These are phyloP conservation scores for Candida maris DNA, from an alignment of 805 yeast genomes.

Conservation along the genomic window DNA sequence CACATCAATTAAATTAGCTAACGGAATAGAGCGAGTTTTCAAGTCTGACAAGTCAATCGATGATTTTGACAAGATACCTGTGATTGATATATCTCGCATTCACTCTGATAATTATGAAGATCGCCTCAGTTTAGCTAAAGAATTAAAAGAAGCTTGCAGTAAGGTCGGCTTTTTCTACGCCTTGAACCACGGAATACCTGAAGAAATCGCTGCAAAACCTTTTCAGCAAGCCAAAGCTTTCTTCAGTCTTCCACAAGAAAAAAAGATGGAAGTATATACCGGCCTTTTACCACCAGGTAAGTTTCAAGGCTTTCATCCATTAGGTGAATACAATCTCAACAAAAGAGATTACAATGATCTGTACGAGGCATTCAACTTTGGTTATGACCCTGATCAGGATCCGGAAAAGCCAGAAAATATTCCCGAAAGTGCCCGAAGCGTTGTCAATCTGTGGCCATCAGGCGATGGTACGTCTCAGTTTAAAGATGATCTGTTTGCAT, in stretches of 20 bases:
- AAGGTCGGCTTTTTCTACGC: slow-evolving; percentile 27
- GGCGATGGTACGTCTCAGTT: slow-evolving; percentile 18
- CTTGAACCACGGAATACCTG: slow-evolving; percentile 24
- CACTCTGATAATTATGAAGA: slow-evolving; percentile 5
- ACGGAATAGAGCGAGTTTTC: no score
- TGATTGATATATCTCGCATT: slow-evolving; percentile 7
- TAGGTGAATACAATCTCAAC: slow-evolving; percentile 18
- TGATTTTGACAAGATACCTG: slow-evolving; percentile 9
- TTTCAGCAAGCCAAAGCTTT: slow-evolving; percentile 12
- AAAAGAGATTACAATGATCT: slow-evolving; percentile 19
- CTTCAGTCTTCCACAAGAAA: slow-evolving; percentile 18
- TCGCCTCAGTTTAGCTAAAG: slow-evolving; percentile 3
- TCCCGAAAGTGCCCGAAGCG: slow-evolving; percentile 1
- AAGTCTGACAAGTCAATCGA: not conserved
- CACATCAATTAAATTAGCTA: no score
- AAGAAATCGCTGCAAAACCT: slow-evolving; percentile 5
- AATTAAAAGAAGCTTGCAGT: slow-evolving; percentile 17
- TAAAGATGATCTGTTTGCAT: slow-evolving; percentile 6
- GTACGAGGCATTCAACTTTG: slow-evolving; percentile 29
- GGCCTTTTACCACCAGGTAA: slow-evolving; percentile 19
- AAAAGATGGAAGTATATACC: slow-evolving; percentile 27
- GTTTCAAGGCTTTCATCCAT: slow-evolving; percentile 23
- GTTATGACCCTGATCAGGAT: slow-evolving; percentile 20
- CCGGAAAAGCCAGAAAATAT: slow-evolving; percentile 11
- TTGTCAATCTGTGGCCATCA: slow-evolving; percentile 28